Base-by-base conservation (phyloP, 1,284 basidiomycete species). In the Ganoderma leucocontextum region DNA sequence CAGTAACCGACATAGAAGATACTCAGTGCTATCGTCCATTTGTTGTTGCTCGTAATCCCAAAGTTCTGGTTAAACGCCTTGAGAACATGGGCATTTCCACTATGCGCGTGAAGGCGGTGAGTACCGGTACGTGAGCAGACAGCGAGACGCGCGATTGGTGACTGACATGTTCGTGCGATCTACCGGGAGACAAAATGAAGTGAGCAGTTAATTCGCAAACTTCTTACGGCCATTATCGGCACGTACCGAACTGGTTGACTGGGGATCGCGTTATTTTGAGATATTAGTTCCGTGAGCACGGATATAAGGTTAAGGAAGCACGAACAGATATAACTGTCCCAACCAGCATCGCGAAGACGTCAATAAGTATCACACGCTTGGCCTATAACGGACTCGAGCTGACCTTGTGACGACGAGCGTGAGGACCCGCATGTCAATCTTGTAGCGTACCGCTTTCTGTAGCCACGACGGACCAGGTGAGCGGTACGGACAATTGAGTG, bases 1-100 rank as follows among this genome's bases (percentile, higher is more conserved):
- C 87, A 87, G 71, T 88, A 88, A 60, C 86, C 87, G 38, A 87
- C 85, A 67, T 88, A 87, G 75, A 88, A 88, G 36, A 88, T 85
- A 67, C 86, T 86, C 52, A 87, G 76, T 1, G 82, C 86, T 5
- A 87, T 73, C 0, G 87, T 87, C 86, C 86, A 87, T 75, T 82
- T 84, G 70, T 84, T 80, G 74, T 87, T 88, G 53, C 79, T 78
- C 39, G 82, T 82, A 63, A 88, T 83, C 17, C 82, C 86, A 73
- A 79, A 88, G 72, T 86, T 85, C n/a, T 83, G 74, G 71, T 88
- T 87, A 77, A 88, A 88, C 0, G 78, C 82, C 2, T 78, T 58
- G 55, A 87, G 78, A 12, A 86, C 83, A 75, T 87, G 87, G 0
- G 84, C 86, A 71, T 88, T 88, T 64, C 86, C 87, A 60, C 86